Evolutionary conservation across 2,329 filamentous ascomycete genomes (phyloP).

Genomic region (Zymoseptoria tritici): DNA sequence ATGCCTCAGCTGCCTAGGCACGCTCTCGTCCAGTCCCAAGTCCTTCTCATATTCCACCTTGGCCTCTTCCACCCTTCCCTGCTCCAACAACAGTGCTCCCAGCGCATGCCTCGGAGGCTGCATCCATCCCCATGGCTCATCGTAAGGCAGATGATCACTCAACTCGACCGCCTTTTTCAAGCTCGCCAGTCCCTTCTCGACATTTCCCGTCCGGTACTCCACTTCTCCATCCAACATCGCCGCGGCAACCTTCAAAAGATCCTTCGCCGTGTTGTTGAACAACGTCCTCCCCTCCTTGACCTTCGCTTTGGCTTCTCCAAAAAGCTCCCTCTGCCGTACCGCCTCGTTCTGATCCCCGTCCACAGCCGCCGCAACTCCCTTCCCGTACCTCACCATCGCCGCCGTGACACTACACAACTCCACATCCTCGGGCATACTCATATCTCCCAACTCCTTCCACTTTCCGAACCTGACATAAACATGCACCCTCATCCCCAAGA

Average conservation of each 20-base stretch:
- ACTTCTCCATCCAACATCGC: conserved; percentile 68
- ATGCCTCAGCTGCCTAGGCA: conserved; percentile 59
- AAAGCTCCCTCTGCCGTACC: conserved; percentile 43
- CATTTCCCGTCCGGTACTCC: conserved; percentile 59
- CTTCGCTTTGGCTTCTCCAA: conserved; percentile 42
- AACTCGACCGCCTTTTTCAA: conserved; percentile 50
- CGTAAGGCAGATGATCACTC: conserved; percentile 58
- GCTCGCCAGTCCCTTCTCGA: conserved; percentile 42
- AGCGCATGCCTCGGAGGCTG: conserved; percentile 63
- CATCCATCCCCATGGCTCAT: conserved; percentile 75
- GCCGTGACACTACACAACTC: conserved; percentile 62
- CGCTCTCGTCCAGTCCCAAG: conserved; percentile 38
- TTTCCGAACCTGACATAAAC: conserved; percentile 64
- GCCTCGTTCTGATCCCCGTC: conserved; percentile 50
- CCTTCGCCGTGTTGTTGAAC: conserved; percentile 59
- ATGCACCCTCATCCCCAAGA: conserved; percentile 60
- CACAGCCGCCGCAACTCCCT: conserved; percentile 59
- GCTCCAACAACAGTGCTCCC: conserved; percentile 60
- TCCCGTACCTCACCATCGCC: conserved; percentile 61
- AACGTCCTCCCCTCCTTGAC: conserved; percentile 56
- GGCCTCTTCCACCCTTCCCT: conserved; percentile 40
- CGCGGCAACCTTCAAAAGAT: conserved; percentile 53
- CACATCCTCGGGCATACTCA: conserved; percentile 51
- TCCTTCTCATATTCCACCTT: conserved; percentile 33
- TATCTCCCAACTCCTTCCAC: conserved; percentile 58